phyloP scores from a whole-genome alignment of 2,329 filamentous ascomycete genomes.

The Metarhizium anisopliae region DNA sequence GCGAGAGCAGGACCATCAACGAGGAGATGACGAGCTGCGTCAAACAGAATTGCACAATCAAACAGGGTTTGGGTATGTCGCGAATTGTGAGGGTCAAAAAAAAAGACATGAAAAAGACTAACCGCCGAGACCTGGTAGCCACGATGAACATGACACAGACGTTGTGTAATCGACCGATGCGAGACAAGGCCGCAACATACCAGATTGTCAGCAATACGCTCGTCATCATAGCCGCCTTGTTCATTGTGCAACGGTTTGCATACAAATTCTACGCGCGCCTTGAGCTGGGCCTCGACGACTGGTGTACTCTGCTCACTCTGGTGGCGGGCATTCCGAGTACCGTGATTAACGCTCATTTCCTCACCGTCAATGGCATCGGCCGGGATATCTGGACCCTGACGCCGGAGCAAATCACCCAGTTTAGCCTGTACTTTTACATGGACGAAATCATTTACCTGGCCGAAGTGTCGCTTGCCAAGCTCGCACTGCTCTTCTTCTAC shows the following conservation, averaged over 20 bases:
- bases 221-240: constrained; percentile 26
- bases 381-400: constrained; percentile 18
- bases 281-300: constrained; percentile 29
- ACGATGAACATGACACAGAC: constrained; percentile 16
- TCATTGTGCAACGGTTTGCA: constrained; percentile 32
- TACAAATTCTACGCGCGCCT: constrained; percentile 24
- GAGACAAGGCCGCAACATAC: constrained; percentile 25
- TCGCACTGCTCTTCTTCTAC: constrained; percentile 30
- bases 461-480: constrained; percentile 20
- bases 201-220: constrained; percentile 20
- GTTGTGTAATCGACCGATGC: constrained; percentile 12
- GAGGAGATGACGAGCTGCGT: neutral
- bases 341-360: constrained; percentile 14
- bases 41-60: neutral
- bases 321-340: constrained; percentile 19
- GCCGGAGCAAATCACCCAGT: constrained; percentile 7
- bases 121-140: constrained; percentile 6
- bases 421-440: constrained; percentile 17
- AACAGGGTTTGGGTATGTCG: neutral
- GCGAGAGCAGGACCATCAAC: neutral
- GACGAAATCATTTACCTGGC: constrained; percentile 24
- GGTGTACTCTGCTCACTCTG: constrained; percentile 21
- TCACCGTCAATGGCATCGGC: constrained; percentile 14
- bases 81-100: neutral
- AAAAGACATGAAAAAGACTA: neutral